Evolutionary conservation across 2,329 filamentous ascomycete genomes (phyloP), one percentile per base, ranked within the genome.

Genomic region (Ceratocystis cacaofunesta): DNA sequence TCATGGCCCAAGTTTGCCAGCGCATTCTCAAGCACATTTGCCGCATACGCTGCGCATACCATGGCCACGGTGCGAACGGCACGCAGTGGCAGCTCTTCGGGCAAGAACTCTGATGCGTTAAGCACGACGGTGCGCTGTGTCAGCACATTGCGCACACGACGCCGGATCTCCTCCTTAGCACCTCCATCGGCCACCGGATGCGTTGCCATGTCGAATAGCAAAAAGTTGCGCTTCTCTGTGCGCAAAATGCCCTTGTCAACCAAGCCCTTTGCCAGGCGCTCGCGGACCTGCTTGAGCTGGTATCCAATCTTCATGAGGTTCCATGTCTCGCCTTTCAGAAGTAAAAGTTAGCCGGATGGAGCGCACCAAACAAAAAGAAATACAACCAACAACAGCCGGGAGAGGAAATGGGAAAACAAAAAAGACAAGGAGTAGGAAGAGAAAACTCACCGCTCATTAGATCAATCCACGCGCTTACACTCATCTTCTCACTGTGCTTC

Each of bases 291-390:
- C 80, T 99, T 99, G 71, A 99, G 83, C 80, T 99, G 94, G 77
- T 99, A 99, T 75, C 94, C 94, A 72, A 99, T 99, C 81, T 99
- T 99, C 94, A 99, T 97, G 70, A 99, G 80, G 75, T 99, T 99
- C 94, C 94, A 99, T 65, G 94, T 99, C 78, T 99, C 94, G 75
- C 94, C 92, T 97, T 28, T 58, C 32, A 52, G 6, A 19, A 52
- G n/a, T 52, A 19, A 7, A 22, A 52, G n/a, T 25, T 12, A 52
- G 48, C 7, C 48, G 7, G n/a, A n/a, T 52, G 10, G 36, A 41
- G 36, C 36, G 36, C 36, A 5, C 10, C 3, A 41, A 5, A 12
- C 36, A 41, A 15, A 12, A 41, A 36, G 5, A 15, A 55, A n/a
- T 30, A 8, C 12, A 12, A 1, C 17, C 5, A 36, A 17, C 17